phyloP scores from a whole-genome alignment of 2,329 filamentous ascomycete genomes.

The Penicillium nordicum region DNA sequence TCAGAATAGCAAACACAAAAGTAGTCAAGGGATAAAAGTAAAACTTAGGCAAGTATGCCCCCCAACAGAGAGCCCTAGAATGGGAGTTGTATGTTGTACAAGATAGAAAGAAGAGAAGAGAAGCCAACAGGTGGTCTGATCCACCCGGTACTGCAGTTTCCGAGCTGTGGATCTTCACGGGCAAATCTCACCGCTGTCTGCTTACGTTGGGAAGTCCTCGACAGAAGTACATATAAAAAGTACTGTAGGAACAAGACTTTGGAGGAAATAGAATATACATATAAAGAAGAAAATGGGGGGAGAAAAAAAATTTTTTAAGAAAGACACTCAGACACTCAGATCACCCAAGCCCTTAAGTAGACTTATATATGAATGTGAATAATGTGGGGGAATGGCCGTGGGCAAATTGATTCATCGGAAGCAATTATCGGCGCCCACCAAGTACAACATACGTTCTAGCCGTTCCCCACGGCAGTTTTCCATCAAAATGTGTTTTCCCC shows the following conservation, averaged over 20 bases:
- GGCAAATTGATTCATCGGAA: not conserved
- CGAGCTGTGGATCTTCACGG: slow-evolving; percentile 2
- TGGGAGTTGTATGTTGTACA: not conserved
- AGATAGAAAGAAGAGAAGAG: slow-evolving; percentile 4
- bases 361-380: not conserved
- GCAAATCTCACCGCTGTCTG: slow-evolving; percentile 6
- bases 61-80: not conserved
- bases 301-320: not conserved
- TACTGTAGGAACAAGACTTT: not conserved
- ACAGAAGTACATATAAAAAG: not conserved
- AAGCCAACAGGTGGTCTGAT: slow-evolving; percentile 10
- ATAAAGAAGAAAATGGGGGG: not conserved
- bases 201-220: not conserved
- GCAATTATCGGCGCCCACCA: not conserved
- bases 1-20: not conserved
- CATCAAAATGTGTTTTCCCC: not conserved
- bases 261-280: not conserved
- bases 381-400: slow-evolving; percentile 2
- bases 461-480: not conserved
- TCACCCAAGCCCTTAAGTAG: not conserved
- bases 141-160: not conserved
- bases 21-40: not conserved
- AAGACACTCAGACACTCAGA: not conserved
- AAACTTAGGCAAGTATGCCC: not conserved
- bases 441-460: no score